Conservation (phyloP, 2,329 filamentous ascomycete genomes). For the Cladosporium austrohemisphaericum region DNA sequence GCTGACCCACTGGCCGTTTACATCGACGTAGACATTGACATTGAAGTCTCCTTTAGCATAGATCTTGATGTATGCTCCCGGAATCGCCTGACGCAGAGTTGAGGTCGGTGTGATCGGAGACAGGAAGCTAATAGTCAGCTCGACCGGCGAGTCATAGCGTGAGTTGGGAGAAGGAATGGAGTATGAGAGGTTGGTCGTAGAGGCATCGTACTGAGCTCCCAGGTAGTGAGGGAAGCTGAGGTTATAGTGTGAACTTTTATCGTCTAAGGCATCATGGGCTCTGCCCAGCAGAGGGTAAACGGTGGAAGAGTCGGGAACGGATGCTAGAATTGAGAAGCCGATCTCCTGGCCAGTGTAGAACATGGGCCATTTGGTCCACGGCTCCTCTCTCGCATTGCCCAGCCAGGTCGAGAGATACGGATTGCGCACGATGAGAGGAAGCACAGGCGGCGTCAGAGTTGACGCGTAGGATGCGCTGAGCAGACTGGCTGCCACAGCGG, state of each 20-base stretch:
- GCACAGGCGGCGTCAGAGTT: slow-evolving; percentile 51
- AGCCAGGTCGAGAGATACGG: slow-evolving; percentile 55
- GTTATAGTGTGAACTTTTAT: slow-evolving; percentile 49
- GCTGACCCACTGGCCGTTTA: slow-evolving; percentile 70
- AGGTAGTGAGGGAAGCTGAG: slow-evolving; percentile 57
- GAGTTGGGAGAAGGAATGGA: slow-evolving; percentile 47
- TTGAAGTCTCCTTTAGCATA: slow-evolving; percentile 62
- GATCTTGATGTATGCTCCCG: slow-evolving; percentile 74
- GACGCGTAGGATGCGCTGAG: slow-evolving; percentile 45
- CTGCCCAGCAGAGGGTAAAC: slow-evolving; percentile 64
- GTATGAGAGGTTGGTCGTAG: slow-evolving; percentile 67
- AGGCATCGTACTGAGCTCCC: slow-evolving; percentile 64
- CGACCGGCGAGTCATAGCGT: slow-evolving; percentile 39
- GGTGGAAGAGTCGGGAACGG: slow-evolving; percentile 55
- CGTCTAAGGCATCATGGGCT: slow-evolving; percentile 59
- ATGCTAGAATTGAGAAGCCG: slow-evolving; percentile 61
- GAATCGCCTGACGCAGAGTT: slow-evolving; percentile 73
- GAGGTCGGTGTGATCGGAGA: slow-evolving; percentile 79
- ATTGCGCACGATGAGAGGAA: slow-evolving; percentile 50
- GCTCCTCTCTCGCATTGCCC: slow-evolving; percentile 63
- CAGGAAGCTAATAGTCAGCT: slow-evolving; percentile 63
- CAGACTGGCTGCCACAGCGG: slow-evolving; percentile 24
- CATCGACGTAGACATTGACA: slow-evolving; percentile 46
- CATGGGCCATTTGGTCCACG: slow-evolving; percentile 84
- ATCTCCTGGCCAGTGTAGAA: slow-evolving; percentile 70